Evolutionary conservation across 148 eudicot species (phyloP).

Genomic region (Camellia japonica): DNA sequence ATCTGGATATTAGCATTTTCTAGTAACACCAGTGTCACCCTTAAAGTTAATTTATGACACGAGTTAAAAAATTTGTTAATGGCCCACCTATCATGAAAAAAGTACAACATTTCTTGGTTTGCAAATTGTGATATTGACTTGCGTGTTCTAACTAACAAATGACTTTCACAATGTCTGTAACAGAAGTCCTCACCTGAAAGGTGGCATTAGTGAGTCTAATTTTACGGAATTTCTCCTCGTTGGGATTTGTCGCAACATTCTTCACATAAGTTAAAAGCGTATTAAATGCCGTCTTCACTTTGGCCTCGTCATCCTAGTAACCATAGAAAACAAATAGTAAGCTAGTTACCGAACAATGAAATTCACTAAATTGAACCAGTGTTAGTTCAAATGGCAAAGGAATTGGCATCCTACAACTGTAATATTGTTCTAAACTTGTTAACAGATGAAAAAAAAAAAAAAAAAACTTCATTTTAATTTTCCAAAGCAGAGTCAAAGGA

Average conservation of each 20-base stretch:
- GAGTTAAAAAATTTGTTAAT: not conserved
- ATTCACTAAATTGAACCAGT: not conserved
- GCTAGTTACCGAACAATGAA: not conserved
- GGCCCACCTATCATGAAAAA: not conserved
- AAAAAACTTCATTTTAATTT: not conserved
- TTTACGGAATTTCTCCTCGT: constrained; percentile 95
- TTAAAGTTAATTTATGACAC: not conserved
- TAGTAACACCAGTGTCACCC: not conserved
- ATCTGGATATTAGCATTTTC: not conserved
- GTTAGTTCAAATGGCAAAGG: not conserved
- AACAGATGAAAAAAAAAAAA: not conserved
- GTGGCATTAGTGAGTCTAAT: constrained; percentile 83
- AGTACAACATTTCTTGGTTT: not conserved
- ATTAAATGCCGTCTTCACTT: constrained; percentile 88
- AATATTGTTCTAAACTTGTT: not conserved
- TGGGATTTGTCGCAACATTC: constrained; percentile 83
- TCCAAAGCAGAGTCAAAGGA: not conserved
- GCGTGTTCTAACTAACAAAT: not conserved
- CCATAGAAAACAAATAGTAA: constrained; percentile 9
- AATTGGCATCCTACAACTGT: not conserved
- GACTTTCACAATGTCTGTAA: not conserved
- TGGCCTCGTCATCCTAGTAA: constrained; percentile 83
- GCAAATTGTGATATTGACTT: not conserved
- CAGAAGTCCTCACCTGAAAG: constrained; percentile 65
- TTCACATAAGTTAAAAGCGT: constrained; percentile 81